Evolutionary conservation across 2,329 filamentous ascomycete genomes (phyloP), one percentile per base, ranked within the genome.

Genomic region (Trichoderma cornu-damae): DNA sequence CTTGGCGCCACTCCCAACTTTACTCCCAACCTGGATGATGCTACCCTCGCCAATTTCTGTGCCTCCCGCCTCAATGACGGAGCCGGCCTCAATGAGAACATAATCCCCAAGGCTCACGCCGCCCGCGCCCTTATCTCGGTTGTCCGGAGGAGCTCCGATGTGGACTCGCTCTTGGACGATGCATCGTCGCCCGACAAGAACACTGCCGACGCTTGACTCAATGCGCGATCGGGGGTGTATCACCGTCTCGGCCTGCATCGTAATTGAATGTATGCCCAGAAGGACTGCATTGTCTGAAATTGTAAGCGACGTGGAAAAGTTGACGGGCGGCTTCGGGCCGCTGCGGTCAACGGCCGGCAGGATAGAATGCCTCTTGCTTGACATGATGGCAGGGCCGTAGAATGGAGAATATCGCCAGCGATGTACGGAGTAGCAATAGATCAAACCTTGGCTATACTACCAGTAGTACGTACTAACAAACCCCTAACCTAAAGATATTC

Each of bases 181-280:
- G 65, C 89, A 94, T 52, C 87, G 85, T 59, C 89, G 85, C 24
- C 92, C 91, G 59, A 96, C 82, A 26, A 85, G 85, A 63, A 97
- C 85, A 42, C 90, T 86, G 4, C 90, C 90, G 51, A 87, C 79
- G 58, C 85, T 84, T 7, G 93, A 87, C 66, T 91, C 88, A 57
- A 96, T 81, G 61, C 86, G 85, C 14, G 86, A 83, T 48, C 92
- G 89, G 1, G 94, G 92, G 67, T 97, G 93, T n/a, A 99, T 75
- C 6, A 96, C 82, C 3, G 84, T 86, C 67, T 90, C 86, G 22
- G 88, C 80, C 57, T 86, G 86, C 61, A 97, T 84, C 43, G 84
- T 86, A 61, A 99, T 89, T 1, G 84, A 86, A 69, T 95, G 82
- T 2, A 82, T 85, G 62, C 94, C 94, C 16, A 77, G 83, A 16